Conservation (phyloP, 352 stramenopile species). For the Phytophthora tentaculata region DNA sequence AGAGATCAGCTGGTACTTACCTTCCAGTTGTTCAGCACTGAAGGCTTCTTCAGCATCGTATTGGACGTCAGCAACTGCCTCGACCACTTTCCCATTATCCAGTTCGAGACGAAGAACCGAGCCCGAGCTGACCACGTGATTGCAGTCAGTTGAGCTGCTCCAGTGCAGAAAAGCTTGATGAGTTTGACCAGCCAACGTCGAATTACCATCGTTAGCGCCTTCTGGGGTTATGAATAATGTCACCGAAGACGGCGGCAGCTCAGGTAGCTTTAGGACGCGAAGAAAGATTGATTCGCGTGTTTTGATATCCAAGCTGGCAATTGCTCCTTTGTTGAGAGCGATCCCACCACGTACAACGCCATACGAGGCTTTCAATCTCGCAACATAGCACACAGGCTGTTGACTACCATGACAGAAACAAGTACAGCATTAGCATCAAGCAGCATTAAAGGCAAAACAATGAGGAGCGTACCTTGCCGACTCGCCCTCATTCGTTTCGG, state of each 20-base stretch:
- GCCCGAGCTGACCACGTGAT: constrained; percentile 39
- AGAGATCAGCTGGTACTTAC: constrained; percentile 29
- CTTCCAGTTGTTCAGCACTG: constrained; percentile 52
- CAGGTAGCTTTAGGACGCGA: constrained; percentile 62
- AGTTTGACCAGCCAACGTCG: constrained; percentile 17
- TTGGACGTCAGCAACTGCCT: constrained; percentile 46
- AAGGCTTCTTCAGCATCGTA: constrained; percentile 52
- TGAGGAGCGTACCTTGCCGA: constrained; percentile 11
- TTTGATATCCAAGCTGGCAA: constrained; percentile 24
- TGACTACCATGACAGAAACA: constrained; percentile 18
- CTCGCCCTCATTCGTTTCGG: constrained; percentile 22
- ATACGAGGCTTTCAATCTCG: constrained; percentile 48
- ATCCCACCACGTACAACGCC: constrained; percentile 42
- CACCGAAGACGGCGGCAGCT: constrained; percentile 40
- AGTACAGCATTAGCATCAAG: constrained; percentile 5
- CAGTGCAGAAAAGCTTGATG: constrained; percentile 46
- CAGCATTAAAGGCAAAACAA: constrained; percentile 1
- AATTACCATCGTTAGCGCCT: constrained; percentile 1
- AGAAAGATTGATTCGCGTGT: constrained; percentile 39
- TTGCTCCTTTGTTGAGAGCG: constrained; percentile 41
- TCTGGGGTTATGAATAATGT: constrained; percentile 34
- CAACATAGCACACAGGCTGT: constrained; percentile 35
- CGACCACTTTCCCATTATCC: constrained; percentile 22
- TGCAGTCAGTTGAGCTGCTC: constrained; percentile 25
- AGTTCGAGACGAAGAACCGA: constrained; percentile 34